Evolutionary conservation across 345 rosid genomes (phyloP).

Genomic region (Eucalyptus victrix): DNA sequence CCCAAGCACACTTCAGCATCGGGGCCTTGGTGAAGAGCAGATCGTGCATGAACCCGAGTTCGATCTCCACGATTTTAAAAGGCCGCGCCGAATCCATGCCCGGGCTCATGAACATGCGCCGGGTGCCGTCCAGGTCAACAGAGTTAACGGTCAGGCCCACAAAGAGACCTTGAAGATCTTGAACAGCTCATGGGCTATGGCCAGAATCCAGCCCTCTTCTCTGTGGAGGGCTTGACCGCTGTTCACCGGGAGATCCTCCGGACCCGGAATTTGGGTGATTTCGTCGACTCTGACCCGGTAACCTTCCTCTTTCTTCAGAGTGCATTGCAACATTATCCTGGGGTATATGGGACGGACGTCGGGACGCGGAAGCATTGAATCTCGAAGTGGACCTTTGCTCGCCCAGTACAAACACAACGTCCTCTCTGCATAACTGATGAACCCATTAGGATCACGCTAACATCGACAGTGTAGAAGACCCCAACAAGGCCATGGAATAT

Average conservation of each 20-base stretch:
- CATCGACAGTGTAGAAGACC: not conserved
- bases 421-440: not conserved
- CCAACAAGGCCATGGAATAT: not conserved
- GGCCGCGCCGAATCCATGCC: not conserved
- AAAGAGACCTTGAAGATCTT: constrained; percentile 19
- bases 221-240: not conserved
- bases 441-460: not conserved
- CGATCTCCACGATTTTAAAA: not conserved
- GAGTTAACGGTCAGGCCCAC: constrained; percentile 10
- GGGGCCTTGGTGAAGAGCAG: too few species aligned
- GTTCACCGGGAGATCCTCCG: too few species aligned
- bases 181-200: not conserved
- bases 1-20: accelerated
- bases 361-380: too few species aligned
- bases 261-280: not conserved
- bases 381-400: too few species aligned
- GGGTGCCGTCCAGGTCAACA: not conserved
- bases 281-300: not conserved
- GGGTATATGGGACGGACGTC: too few species aligned
- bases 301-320: not conserved
- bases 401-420: too few species aligned
- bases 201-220: not conserved
- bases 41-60: not conserved
- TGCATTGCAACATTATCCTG: too few species aligned
- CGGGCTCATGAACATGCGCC: accelerated